A percentile compares a stretch with the other conserved stretches of the same genome.
Evolutionary conservation across 441 rosid genomes (phyloP).

Genomic region (Syzygium malaccense): DNA sequence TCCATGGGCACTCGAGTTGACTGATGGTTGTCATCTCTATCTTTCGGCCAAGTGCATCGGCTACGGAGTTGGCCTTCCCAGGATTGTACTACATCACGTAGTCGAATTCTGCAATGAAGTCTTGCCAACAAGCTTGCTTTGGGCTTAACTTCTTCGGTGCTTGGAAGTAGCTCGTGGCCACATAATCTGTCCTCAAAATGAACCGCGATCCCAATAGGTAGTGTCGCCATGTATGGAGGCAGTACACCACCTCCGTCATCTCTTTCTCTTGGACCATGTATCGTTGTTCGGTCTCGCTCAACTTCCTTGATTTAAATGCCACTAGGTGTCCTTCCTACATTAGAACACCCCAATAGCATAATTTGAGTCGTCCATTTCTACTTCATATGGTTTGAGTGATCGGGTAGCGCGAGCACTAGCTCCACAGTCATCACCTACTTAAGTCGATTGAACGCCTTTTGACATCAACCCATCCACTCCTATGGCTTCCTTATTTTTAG

Average conservation of each 20-base stretch:
- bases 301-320: not conserved
- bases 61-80: not conserved
- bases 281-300: not conserved
- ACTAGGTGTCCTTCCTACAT: not conserved
- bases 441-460: not conserved
- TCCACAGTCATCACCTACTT: not conserved
- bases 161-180: not conserved
- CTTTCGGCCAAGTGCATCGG: not conserved
- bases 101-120: not conserved
- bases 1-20: not conserved
- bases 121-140: not conserved
- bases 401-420: accelerated
- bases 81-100: not conserved
- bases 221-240: not conserved
- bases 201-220: not conserved
- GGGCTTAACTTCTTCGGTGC: not conserved
- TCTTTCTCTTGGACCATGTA: not conserved
- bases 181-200: not conserved
- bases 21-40: not conserved
- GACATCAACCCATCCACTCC: not conserved
- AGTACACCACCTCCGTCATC: not conserved
- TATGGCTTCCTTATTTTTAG: not conserved
- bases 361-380: not conserved
- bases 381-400: not conserved
- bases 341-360: not conserved